Evolutionary conservation across 1,284 basidiomycete genomes (phyloP).

Genomic region (Singerocomus inundabilis): DNA sequence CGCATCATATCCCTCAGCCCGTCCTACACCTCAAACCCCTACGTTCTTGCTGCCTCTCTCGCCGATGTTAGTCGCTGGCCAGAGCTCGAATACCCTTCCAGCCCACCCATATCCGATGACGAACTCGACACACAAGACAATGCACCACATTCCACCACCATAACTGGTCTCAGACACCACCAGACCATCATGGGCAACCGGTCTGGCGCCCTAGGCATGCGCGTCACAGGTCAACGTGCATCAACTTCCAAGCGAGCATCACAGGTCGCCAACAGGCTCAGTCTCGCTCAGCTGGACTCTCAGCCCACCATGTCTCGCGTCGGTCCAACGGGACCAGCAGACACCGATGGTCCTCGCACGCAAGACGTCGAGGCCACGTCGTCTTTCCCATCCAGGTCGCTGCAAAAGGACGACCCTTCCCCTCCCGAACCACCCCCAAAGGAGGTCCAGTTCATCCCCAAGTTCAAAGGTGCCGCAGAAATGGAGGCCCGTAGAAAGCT

Average conservation of each 20-base stretch:
- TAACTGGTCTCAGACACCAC: constrained; percentile 54
- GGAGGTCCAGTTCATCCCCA: constrained; percentile 62
- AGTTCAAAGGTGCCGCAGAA: constrained; percentile 73
- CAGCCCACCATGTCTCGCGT: constrained; percentile 10
- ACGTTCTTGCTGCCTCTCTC: constrained; percentile 75
- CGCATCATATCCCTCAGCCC: constrained; percentile 78
- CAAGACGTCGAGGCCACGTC: constrained; percentile 10
- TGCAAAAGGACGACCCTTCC: constrained; percentile 37
- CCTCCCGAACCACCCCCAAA: constrained; percentile 41
- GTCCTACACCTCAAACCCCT: constrained; percentile 73
- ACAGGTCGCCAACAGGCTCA: constrained; percentile 31
- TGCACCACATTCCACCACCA: not conserved
- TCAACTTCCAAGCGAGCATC: constrained; percentile 51
- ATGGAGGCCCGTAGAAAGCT: constrained; percentile 69
- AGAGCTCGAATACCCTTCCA: constrained; percentile 68
- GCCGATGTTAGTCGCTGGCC: constrained; percentile 82
- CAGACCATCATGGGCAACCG: constrained; percentile 80
- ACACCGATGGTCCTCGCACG: constrained; percentile 12
- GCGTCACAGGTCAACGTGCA: constrained; percentile 56
- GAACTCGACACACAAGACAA: constrained; percentile 45
- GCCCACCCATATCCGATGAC: constrained; percentile 68
- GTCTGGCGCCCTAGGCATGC: constrained; percentile 64
- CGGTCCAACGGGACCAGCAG: constrained; percentile 5
- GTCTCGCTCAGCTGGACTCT: constrained; percentile 9
- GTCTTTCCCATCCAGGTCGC: constrained; percentile 25